Base-by-base conservation (phyloP, 352 stramenopile genomes). In the Phytopythium mirpurense region DNA sequence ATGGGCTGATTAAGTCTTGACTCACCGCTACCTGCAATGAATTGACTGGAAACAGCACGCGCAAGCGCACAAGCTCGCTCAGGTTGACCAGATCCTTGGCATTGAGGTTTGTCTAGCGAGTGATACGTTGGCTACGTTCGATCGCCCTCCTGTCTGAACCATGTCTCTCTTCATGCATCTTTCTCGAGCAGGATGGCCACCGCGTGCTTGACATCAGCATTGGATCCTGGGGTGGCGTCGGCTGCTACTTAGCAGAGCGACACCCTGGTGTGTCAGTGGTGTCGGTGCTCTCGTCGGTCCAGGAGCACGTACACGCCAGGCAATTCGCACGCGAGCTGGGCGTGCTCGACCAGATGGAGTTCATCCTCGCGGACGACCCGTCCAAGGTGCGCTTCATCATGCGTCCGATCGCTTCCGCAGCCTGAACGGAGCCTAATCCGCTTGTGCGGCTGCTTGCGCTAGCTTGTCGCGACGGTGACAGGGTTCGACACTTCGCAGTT, bases 161-260 rank as follows among this genome's bases (percentile, higher is more conserved):
- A 42, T 45, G 41, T 29, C n/a, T 10, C 12, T 16, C 26, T 4
- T 32, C 9, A 32, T 32, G 29, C 5, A 9, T 5, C 29, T 32
- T 32, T 5, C 29, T 32, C n/a, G 12, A 54, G 27, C 35, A 89
- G 73, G 38, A 64, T 46, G 68, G 74, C 0, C 65, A 90, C 11
- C 72, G 63, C 23, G 60, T 96, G n/a, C 66, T 96, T 12, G 87
- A 96, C 40, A 65, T 96, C n/a, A 79, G 73, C 36, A 68, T 91
- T 31, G 85, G 83, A 4, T 95, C 80, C 2, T 88, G 86, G 82
- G 83, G 85, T 45, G 80, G 83, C 0, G 76, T 95, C 16, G 78
- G 75, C 11, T 82, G 82, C 50, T 93, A 86, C 51, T 59, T 94
- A 5, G 80, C 85, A 9, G 63, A 86, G 50, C 68, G 69, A 6